Evolutionary conservation across 495 filamentous ascomycete genomes (phyloP), one percentile per base, ranked within the genome.

Genomic region (Podospora conica): DNA sequence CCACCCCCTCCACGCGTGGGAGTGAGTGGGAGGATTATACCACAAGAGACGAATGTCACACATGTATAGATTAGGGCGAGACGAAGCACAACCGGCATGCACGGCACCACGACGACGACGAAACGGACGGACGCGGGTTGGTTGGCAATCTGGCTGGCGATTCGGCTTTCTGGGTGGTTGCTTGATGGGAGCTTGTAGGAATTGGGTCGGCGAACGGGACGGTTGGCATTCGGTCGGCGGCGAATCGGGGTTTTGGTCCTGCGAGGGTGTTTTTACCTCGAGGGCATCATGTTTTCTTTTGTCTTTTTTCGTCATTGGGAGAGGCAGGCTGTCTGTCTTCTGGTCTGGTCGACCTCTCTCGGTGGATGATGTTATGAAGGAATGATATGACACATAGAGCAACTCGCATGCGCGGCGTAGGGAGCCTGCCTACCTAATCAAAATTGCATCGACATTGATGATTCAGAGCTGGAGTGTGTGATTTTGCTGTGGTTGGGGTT

Each of bases 361-460:
- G 40, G 40, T 18, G 40, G 54, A 66, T 48, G 65, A 67, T 67
- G 65, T 67, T 67, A 67, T 63, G 65, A 66, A 66, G 65, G 65
- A 58, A 67, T 58, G 65, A 67, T 58, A 67, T 62, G 65, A 67
- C 61, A 57, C 48, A 48, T 64, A 64, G 63, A 61, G 33, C 22
- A 61, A 24, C 29, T 59, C 40, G 40, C 40, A 48, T 59, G 58
- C 58, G n/a, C 58, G 58, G 29, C 29, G 58, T 29, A 27, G 27
- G 58, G 27, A 59, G 58, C 58, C 40, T 27, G 58, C 58, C 58
- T 59, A 59, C 58, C 58, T 59, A 59, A 59, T 59, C 58, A 33
- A 59, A n/a, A n/a, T n/a, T 48, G 18, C 40, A 48, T 48, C 40
- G 40, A 48, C 15, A 48, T 48, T 48, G 33, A 48, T 6, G 25